Evolutionary conservation across 2,329 filamentous ascomycete genomes (phyloP).

Genomic region (Parafenestella ontariensis): DNA sequence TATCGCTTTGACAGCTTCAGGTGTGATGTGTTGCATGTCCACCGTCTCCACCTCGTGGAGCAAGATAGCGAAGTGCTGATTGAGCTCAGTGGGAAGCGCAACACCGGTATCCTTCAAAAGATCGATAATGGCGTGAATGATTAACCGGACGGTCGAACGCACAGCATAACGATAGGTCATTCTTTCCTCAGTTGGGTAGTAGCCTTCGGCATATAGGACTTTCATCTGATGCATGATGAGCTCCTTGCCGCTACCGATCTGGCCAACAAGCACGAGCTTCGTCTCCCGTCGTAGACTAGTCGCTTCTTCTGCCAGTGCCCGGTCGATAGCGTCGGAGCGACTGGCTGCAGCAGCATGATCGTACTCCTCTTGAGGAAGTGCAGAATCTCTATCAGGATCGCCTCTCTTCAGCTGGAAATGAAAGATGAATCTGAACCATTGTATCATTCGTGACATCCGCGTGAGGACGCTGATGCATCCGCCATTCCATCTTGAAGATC

Average conservation of each 20-base stretch:
- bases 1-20: constrained; percentile 36
- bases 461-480: constrained; percentile 38
- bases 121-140: constrained; percentile 46
- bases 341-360: constrained; percentile 39
- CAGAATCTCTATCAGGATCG: constrained; percentile 17
- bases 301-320: constrained; percentile 42
- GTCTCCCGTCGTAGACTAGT: constrained; percentile 41
- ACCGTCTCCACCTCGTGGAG: constrained; percentile 44
- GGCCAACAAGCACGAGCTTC: constrained; percentile 43
- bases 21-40: constrained; percentile 32
- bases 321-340: constrained; percentile 46
- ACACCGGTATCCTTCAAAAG: constrained; percentile 46
- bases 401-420: constrained; percentile 34
- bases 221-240: constrained; percentile 48
- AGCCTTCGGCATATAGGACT: constrained; percentile 44
- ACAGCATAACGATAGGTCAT: constrained; percentile 33
- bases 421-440: constrained; percentile 42
- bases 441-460: constrained; percentile 41
- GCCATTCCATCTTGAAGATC: constrained; percentile 39
- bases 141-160: constrained; percentile 38
- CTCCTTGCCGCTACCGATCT: constrained; percentile 40
- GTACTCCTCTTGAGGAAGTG: constrained; percentile 40
- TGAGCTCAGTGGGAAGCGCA: constrained; percentile 31
- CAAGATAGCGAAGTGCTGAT: constrained; percentile 39
- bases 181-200: constrained; percentile 41